Evolutionary conservation across 495 filamentous ascomycete species (phyloP), one percentile per base, ranked within the genome.

Genomic region (Entonaema liquescens): DNA sequence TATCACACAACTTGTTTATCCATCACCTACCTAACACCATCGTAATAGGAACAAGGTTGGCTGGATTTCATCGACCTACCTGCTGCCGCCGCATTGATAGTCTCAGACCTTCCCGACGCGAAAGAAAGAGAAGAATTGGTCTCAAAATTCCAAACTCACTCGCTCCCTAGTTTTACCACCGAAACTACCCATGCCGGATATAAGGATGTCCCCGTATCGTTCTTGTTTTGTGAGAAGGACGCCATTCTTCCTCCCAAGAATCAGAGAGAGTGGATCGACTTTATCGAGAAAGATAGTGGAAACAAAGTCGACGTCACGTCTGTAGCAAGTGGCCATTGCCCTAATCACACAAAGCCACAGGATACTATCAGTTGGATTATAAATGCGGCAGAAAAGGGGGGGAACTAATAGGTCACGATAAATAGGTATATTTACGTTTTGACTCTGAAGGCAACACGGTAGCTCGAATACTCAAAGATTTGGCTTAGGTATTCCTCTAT

Each of bases 141-240:
- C 1, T 11, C 13, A 9, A 63, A 61, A 40, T 68, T 77, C 9
- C 13, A 70, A 4, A n/a, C 21, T 6, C 79, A 80, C 23, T 79
- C 78, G 1, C 55, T 69, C 8, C 40, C 68, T 50, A 79, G 73
- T 35, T 80, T 80, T 59, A 38, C 17, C 15, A 76, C 71, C 21
- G 13, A 54, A 2, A 67, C 79, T 29, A 85, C 77, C 8, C 78
- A 82, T 62, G 76, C 82, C 0, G 83, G 79, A 0, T 88, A 85
- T 72, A 82, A 76, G 52, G 62, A 83, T 52, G 74, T 85, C 12
- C 83, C 84, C 0, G 76, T 75, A 11, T 83, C 83, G 1, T 88
- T 86, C 57, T 56, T 88, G 1, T 59, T 86, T 9, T 86, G 83
- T 60, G 76, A 82, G 12, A 66, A 78, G 11, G 84, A 88, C 70